Conservation (phyloP, 192 early-diverging fungal species). For the Backusella tuberculispora region DNA sequence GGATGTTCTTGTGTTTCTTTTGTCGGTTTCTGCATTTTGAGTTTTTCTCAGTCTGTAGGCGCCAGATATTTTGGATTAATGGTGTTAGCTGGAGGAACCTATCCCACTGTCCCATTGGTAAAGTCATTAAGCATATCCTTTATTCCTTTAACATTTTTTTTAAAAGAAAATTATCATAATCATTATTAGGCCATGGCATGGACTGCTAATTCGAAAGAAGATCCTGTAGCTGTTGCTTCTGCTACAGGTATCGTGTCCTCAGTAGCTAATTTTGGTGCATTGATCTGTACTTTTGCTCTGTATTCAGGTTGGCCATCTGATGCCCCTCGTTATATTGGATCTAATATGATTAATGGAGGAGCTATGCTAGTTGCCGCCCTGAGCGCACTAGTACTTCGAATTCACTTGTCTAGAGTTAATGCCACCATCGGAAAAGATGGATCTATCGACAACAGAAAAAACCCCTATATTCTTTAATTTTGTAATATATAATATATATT, state of each 20-base stretch:
- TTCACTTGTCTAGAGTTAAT: slow-evolving; percentile 24
- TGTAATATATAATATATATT: not conserved
- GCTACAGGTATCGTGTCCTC: slow-evolving; percentile 44
- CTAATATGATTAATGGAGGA: slow-evolving; percentile 41
- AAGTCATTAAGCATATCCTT: not conserved
- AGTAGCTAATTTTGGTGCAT: slow-evolving; percentile 40
- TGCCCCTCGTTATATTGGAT: slow-evolving; percentile 40
- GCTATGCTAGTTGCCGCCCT: slow-evolving; percentile 39
- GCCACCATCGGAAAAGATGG: slow-evolving; percentile 25
- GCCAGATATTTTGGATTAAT: slow-evolving; percentile 41
- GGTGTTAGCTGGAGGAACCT: slow-evolving; percentile 41
- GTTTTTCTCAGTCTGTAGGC: slow-evolving; percentile 31
- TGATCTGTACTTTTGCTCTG: slow-evolving; percentile 40
- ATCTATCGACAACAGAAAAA: slow-evolving; percentile 2
- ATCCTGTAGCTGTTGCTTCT: slow-evolving; percentile 33
- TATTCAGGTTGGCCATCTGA: slow-evolving; percentile 40
- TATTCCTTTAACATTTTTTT: not conserved
- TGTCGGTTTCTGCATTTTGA: slow-evolving; percentile 36
- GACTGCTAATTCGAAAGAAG: slow-evolving; percentile 44
- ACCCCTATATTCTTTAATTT: slow-evolving; percentile 5
- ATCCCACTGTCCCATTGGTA: slow-evolving; percentile 44
- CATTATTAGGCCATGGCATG: slow-evolving; percentile 38
- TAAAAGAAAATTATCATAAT: not conserved
- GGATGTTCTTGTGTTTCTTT: slow-evolving; percentile 28
- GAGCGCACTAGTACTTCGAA: slow-evolving; percentile 29